Evolutionary conservation across 768 basidiomycete species (phyloP).

Genomic region (Boletus reticuloceps): DNA sequence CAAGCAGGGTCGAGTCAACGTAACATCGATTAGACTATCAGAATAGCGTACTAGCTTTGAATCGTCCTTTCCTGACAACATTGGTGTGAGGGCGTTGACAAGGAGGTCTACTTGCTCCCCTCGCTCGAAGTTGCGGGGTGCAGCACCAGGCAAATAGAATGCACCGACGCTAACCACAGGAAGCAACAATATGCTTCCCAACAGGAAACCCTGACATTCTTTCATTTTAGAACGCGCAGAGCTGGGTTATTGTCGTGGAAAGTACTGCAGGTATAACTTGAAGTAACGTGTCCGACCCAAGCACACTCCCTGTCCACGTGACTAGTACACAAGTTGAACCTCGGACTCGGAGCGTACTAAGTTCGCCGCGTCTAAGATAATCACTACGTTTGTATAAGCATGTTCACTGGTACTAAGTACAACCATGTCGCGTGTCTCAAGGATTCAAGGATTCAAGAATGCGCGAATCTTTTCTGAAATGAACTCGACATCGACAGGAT

Average conservation of each 20-base stretch:
- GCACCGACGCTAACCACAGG: slow-evolving; percentile 37
- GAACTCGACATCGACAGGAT: slow-evolving; percentile 39
- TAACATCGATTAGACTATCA: not conserved
- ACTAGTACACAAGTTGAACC: not conserved
- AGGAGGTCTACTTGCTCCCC: slow-evolving; percentile 77
- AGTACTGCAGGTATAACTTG: not conserved
- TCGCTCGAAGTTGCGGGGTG: slow-evolving; percentile 74
- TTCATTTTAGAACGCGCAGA: slow-evolving; percentile 19
- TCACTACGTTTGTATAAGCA: not conserved
- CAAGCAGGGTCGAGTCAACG: slow-evolving; percentile 4
- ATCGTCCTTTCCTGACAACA: slow-evolving; percentile 63
- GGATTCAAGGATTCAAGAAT: slow-evolving; percentile 37
- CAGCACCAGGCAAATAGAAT: slow-evolving; percentile 92
- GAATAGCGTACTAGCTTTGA: slow-evolving; percentile 64
- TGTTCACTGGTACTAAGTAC: not conserved
- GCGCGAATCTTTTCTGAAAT: slow-evolving; percentile 39
- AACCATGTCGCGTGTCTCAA: no score
- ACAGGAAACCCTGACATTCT: slow-evolving; percentile 7
- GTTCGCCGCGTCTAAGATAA: no score
- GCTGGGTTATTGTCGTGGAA: not conserved
- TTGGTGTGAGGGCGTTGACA: slow-evolving; percentile 89
- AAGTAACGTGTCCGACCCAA: slow-evolving; percentile 1
- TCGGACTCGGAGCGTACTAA: no score
- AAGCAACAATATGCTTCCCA: slow-evolving; percentile 20
- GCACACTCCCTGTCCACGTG: slow-evolving; percentile 10